These are phyloP conservation scores for Daedaleopsis nitida DNA, from an alignment of 768 basidiomycete genomes.

Conservation along the genomic window DNA sequence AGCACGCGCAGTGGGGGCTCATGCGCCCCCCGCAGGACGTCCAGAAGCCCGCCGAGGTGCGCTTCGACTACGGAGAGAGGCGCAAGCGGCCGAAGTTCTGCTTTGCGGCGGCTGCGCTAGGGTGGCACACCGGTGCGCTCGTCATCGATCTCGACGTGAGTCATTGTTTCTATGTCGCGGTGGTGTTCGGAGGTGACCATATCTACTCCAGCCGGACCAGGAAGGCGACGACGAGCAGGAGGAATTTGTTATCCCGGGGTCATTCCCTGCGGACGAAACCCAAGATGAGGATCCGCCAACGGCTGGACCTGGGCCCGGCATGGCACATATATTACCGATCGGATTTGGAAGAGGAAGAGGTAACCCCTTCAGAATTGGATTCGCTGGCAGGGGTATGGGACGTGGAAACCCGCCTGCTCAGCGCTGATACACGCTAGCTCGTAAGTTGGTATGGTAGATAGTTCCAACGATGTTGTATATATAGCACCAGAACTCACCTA, in stretches of 20 bases:
- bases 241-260: slow-evolving; percentile 32
- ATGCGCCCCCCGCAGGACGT: slow-evolving; percentile 44
- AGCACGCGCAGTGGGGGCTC: slow-evolving; percentile 33
- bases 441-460: too few relatives aligned
- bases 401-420: slow-evolving; percentile 2
- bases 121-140: slow-evolving; percentile 92
- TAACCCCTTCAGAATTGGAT: slow-evolving; percentile 54
- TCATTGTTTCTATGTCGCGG: neutral
- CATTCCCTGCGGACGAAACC: slow-evolving; percentile 17
- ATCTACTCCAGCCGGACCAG: slow-evolving; percentile 31
- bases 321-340: slow-evolving; percentile 17
- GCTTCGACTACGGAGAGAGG: slow-evolving; percentile 64
- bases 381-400: slow-evolving; percentile 44
- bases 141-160: slow-evolving; percentile 82
- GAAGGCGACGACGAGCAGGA: slow-evolving; percentile 34
- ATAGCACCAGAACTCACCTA: too few relatives aligned
- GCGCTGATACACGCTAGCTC: too few relatives aligned
- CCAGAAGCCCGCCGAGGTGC: slow-evolving; percentile 64
- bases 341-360: slow-evolving; percentile 10
- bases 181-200: neutral
- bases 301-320: slow-evolving; percentile 5
- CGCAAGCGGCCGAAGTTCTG: slow-evolving; percentile 63
- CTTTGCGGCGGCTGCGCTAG: slow-evolving; percentile 77
- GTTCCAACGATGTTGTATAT: too few relatives aligned
- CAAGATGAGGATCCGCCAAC: slow-evolving; percentile 19